phyloP scores from a whole-genome alignment of 2,329 filamentous ascomycete species.

The Botrytis porri region DNA sequence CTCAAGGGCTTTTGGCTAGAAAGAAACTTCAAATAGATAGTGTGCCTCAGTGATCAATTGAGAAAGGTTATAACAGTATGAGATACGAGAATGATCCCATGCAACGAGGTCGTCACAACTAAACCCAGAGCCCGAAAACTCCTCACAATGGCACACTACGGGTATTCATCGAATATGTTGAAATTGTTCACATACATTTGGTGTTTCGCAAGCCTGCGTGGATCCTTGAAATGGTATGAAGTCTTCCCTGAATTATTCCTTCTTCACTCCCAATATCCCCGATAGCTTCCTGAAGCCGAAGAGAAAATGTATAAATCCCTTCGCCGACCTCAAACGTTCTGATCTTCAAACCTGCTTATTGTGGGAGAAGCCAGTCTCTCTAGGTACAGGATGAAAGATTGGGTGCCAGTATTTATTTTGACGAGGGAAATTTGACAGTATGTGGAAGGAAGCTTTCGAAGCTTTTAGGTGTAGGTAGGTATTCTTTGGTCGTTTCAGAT shows the following conservation, averaged over 20 bases:
- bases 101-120: not conserved
- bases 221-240: conserved; percentile 33
- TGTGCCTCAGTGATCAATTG: not conserved
- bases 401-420: conserved; percentile 14
- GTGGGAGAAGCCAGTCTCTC: conserved; percentile 15
- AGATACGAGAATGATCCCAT: not conserved
- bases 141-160: not conserved
- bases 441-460: conserved; percentile 23
- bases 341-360: conserved; percentile 7
- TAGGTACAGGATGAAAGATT: not conserved
- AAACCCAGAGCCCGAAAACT: not conserved
- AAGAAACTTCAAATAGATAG: conserved; percentile 7
- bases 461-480: not conserved
- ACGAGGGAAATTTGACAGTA: not conserved
- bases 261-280: conserved; percentile 17
- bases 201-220: conserved; percentile 35
- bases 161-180: conserved; percentile 9
- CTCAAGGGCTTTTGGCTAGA: not conserved
- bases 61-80: not conserved
- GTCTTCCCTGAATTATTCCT: conserved; percentile 18
- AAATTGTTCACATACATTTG: conserved; percentile 35
- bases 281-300: conserved; percentile 2
- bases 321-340: conserved; percentile 4
- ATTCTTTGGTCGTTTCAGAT: conserved; percentile 28
- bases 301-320: conserved; percentile 10